Evolutionary conservation across 129 eudicot genomes (phyloP).

Genomic region (Pseudognaphalium luteoalbum): DNA sequence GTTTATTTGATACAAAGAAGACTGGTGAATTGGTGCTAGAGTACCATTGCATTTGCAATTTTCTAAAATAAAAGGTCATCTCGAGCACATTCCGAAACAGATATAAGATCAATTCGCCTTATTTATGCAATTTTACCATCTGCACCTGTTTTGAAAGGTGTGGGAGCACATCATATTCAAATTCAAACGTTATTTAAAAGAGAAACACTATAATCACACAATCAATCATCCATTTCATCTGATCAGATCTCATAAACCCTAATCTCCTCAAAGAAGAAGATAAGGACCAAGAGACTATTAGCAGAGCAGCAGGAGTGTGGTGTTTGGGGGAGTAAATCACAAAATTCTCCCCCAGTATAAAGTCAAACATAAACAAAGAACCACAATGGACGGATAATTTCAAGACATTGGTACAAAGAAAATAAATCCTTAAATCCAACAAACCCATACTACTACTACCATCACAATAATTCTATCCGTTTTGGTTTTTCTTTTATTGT

Average conservation of each 20-base stretch:
- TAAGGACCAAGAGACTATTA: neutral
- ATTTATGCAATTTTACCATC: neutral
- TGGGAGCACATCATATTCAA: neutral
- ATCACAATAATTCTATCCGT: slow-evolving; percentile 31
- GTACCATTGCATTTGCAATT: no score
- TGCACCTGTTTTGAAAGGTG: neutral
- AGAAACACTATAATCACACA: slow-evolving; percentile 14
- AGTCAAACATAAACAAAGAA: slow-evolving; percentile 22
- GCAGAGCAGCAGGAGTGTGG: slow-evolving; percentile 24
- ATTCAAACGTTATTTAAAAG: neutral
- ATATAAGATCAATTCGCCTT: neutral
- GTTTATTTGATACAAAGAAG: neutral
- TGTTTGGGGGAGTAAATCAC: slow-evolving; percentile 36
- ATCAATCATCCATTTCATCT: slow-evolving; percentile 24
- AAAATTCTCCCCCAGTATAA: slow-evolving; percentile 38
- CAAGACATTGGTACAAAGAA: slow-evolving; percentile 33
- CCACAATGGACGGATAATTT: slow-evolving; percentile 22
- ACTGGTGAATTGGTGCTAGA: no score
- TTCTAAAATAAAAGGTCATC: no score
- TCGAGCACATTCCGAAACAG: neutral
- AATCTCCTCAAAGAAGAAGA: slow-evolving; percentile 14
- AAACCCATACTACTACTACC: slow-evolving; percentile 37
- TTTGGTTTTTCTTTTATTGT: slow-evolving; percentile 17
- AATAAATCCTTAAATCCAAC: slow-evolving; percentile 38
- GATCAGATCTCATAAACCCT: slow-evolving; percentile 19